Evolutionary conservation across 2,329 filamentous ascomycete genomes (phyloP), one percentile per base, ranked within the genome.

Genomic region (Metarhizium anisopliae): DNA sequence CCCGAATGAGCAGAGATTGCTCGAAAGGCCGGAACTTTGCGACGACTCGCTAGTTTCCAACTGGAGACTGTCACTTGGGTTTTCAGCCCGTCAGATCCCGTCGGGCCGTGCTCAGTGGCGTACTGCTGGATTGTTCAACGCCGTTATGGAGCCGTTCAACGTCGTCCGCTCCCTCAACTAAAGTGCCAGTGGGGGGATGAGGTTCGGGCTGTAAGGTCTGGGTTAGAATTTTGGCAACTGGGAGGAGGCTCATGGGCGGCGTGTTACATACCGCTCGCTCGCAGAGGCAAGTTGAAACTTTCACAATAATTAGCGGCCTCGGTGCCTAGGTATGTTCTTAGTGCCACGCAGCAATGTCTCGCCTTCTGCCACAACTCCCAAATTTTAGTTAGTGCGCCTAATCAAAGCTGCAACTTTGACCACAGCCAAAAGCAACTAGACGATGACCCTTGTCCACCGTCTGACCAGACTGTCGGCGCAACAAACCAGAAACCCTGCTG

Each of bases 11-110:
- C 13, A 40, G 47, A 42, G 29, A 14, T 25, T 25, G 29, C 38
- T n/a, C 4, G 14, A 16, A 36, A 32, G 25, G 35, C 38, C 40
- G 51, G 50, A 56, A 43, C 55, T 50, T 56, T 53, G 43, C 45
- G 45, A 40, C 29, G 55, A 32, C 38, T 51, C 36, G 51, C 6
- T 55, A 43, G 30, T 53, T 53, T 56, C 20, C 29, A n/a, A 52
- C 6, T 32, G 2, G n/a, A 52, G 45, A 35, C 38, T 4, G 36
- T 2, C 18, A 25, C 30, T 54, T 54, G 52, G 52, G 45, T 18
- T 54, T 25, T n/a, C 25, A 47, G 42, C 52, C 52, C 45, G 18
- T 30, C 32, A 25, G 36, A 45, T 51, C 35, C 55, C 51, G 51
- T 56, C 47, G 47, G 51, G 36, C 55, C 36, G 55, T 50, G 20